Percentiles rank a stretch among this genome's conserved stretches.
Evolutionary conservation across 2,329 filamentous ascomycete species (phyloP).

Genomic region (Talaromyces sp.): DNA sequence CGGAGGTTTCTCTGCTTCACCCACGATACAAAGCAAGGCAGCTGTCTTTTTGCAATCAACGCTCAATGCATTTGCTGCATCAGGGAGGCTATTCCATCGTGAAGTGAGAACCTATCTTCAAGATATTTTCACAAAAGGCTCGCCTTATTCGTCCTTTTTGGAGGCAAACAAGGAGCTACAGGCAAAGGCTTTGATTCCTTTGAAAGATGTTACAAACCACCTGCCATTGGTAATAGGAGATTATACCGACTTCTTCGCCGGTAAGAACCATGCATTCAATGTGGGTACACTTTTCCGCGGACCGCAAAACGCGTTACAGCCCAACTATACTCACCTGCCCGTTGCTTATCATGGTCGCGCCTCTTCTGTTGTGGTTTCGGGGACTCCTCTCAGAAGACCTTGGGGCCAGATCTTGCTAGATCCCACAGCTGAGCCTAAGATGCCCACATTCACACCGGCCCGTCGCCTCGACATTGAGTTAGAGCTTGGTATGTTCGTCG

Average conservation of each 20-base stretch:
- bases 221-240: slow-evolving; percentile 75
- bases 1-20: slow-evolving; percentile 58
- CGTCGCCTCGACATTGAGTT: slow-evolving; percentile 74
- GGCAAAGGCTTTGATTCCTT: slow-evolving; percentile 56
- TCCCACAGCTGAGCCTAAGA: slow-evolving; percentile 58
- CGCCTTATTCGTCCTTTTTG: slow-evolving; percentile 58
- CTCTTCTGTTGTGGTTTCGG: slow-evolving; percentile 72
- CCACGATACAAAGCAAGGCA: slow-evolving; percentile 55
- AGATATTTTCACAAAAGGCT: slow-evolving; percentile 59
- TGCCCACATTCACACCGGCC: slow-evolving; percentile 61
- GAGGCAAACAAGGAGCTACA: slow-evolving; percentile 59
- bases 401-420: slow-evolving; percentile 70
- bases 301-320: slow-evolving; percentile 67
- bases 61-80: slow-evolving; percentile 69
- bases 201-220: slow-evolving; percentile 61
- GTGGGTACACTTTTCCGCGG: slow-evolving; percentile 71
- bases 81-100: slow-evolving; percentile 65
- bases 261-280: slow-evolving; percentile 74
- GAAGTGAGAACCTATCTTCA: slow-evolving; percentile 67
- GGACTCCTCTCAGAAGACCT: slow-evolving; percentile 68
- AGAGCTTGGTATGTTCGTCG: slow-evolving; percentile 73
- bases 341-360: slow-evolving; percentile 79
- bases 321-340: slow-evolving; percentile 77
- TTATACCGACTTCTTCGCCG: slow-evolving; percentile 83
- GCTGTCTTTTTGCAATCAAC: slow-evolving; percentile 62